Evolutionary conservation across 495 filamentous ascomycete species (phyloP), one percentile per base, ranked within the genome.

Genomic region (Neurospora sp.): DNA sequence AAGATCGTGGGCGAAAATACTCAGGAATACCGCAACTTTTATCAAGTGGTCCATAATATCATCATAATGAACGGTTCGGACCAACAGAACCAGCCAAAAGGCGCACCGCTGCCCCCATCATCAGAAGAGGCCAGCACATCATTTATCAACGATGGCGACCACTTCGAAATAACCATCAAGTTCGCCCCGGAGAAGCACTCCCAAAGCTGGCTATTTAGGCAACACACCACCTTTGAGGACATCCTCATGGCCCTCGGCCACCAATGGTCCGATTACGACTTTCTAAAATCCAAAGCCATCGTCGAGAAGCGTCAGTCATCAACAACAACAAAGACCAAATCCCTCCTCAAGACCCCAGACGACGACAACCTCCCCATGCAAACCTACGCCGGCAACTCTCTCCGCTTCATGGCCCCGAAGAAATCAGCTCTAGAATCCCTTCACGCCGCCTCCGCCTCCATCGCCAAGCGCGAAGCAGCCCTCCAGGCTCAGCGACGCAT

Each of bases 371-470:
- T 79, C 38, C 80, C 81, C 72, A 81, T 94, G 77, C 38, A 87
- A 78, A 46, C 85, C 75, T 82, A 91, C 27, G 72, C 81, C 40
- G 73, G 80, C 78, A 89, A 86, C 80, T 90, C 89, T 75, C 87
- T 93, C 76, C 84, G 83, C 46, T 83, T 93, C 69, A 84, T 93
- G 78, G 90, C 90, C 72, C 86, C 88, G 41, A 88, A 88, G 5
- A 82, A 82, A 69, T 78, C 81, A 39, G 86, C 89, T 75, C 82
- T 91, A 39, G 78, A 77, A 70, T 80, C 85, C 16, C 82, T 92
- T 69, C 76, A 81, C 23, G 59, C 77, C 10, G 83, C 83, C 16
- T 79, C 80, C 35, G 81, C 79, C 10, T 84, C 78, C 18, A 81
- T 82, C 71, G 82, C 82, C 71, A 79, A 79, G 38, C 82, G 81